Percentiles rank a stretch among this genome's conserved stretches.
Conservation (phyloP, 805 yeast genomes). For the Ogataea paradorogensis region DNA sequence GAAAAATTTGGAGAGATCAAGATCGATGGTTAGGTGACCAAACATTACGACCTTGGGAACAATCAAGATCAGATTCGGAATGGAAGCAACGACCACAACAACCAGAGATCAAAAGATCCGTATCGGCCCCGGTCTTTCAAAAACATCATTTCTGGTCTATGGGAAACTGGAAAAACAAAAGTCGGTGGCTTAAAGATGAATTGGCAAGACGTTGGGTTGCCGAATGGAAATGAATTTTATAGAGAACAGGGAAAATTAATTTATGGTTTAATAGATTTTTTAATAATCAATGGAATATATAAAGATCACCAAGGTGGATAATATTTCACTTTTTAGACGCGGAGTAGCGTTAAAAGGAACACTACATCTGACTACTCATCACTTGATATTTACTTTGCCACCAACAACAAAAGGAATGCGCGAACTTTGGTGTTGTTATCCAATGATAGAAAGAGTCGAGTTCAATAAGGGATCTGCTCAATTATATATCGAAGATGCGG, state of each 20-base stretch:
- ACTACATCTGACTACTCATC: slow-evolving; percentile 71
- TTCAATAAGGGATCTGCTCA: slow-evolving; percentile 54
- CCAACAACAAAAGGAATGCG: slow-evolving; percentile 30
- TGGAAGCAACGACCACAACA: slow-evolving; percentile 7
- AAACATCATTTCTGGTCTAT: slow-evolving; percentile 64
- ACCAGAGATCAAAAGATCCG: background rate
- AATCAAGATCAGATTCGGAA: background rate
- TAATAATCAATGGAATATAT: slow-evolving; percentile 48
- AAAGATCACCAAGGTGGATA: slow-evolving; percentile 48
- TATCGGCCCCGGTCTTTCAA: slow-evolving; percentile 40
- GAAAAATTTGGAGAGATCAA: slow-evolving; percentile 44
- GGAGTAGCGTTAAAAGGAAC: slow-evolving; percentile 58
- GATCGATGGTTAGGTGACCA: slow-evolving; percentile 52
- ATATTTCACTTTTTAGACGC: slow-evolving; percentile 50
- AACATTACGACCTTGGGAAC: slow-evolving; percentile 59
- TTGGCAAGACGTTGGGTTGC: slow-evolving; percentile 55
- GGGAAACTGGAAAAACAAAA: slow-evolving; percentile 56
- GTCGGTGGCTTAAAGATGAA: slow-evolving; percentile 47
- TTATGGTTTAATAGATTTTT: background rate
- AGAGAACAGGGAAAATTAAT: background rate
- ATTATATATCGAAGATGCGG: slow-evolving; percentile 18
- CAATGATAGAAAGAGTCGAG: slow-evolving; percentile 65
- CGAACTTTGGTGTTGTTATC: slow-evolving; percentile 92
- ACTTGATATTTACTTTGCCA: slow-evolving; percentile 56
- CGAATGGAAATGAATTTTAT: slow-evolving; percentile 7